Evolutionary conservation across 345 rosid genomes (phyloP), one percentile per base, ranked within the genome.

Genomic region (Salix udensis): DNA sequence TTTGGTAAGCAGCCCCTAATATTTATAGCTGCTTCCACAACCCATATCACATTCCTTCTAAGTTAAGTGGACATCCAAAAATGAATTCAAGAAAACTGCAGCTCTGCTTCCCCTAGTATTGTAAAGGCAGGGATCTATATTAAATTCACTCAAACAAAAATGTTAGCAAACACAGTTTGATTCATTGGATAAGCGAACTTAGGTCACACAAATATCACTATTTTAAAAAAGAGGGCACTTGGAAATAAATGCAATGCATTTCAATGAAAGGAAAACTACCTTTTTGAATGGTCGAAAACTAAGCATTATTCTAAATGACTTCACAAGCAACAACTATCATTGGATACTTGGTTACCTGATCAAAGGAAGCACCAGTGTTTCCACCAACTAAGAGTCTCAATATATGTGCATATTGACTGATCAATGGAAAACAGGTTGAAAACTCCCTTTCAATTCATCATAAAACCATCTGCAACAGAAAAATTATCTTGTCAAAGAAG

Each of bases 401-500:
- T 42, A 26, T 71, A 73, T 74, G 24, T 42, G 44, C 31, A 74
- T 40, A 40, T 46, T 40, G n/a, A 55, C 34, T 44, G 73, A 52
- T 82, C 75, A 91, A 85, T 81, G 76, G 23, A 88, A 81, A 79
- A 88, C 82, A 67, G 93, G 88, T 71, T 84, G 90, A 77, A 89
- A 91, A 62, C 58, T 84, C 48, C 89, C 88, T 81, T 87, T 88
- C 34, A 40, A 37, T 81, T 88, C 88, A 79, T 91, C 93, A 52
- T 83, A 91, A 78, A 89, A 87, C 93, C 95, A 88, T 55, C 95
- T 89, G 90, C 85, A 83, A 76, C 26, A 69, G 6, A 74, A 70
- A 68, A 74, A 1, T 34, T 70, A 23, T 31, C 72, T 60, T 28
- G 34, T 77, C 21, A 72, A 8, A 55, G 21, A 68, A 40, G 21